Conservation (phyloP, 257 asterid species). For the Rauvolfia tetraphylla region DNA sequence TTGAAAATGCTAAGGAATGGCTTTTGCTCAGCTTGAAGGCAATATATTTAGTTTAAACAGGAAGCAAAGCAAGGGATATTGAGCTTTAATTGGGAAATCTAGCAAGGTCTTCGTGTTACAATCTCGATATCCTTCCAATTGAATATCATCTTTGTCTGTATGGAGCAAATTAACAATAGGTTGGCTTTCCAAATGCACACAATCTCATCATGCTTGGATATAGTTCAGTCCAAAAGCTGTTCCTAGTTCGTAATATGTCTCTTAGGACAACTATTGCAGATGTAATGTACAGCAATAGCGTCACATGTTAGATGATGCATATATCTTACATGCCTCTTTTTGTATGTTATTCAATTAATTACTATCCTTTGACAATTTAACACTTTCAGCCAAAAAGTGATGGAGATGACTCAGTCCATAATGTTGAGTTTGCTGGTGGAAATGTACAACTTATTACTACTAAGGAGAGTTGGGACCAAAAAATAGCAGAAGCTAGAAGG, state of each 20-base stretch:
- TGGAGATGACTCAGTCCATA: constrained; percentile 48
- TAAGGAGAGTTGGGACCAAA: constrained; percentile 82
- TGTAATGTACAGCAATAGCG: not conserved
- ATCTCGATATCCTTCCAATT: not conserved
- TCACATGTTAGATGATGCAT: not conserved
- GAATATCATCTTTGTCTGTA: not conserved
- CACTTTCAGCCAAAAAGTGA: constrained; percentile 34
- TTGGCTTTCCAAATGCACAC: not conserved
- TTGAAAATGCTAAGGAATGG: not conserved
- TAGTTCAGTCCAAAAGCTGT: not conserved
- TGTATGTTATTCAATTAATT: not conserved
- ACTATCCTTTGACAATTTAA: not conserved
- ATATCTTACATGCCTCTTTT: not conserved
- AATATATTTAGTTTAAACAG: not conserved
- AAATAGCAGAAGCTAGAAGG: constrained; percentile 56
- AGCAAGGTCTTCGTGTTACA: not conserved
- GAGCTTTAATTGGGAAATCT: too few species aligned
- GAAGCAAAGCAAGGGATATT: not conserved
- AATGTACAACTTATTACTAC: constrained; percentile 77
- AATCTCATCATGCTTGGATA: not conserved
- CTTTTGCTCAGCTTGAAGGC: not conserved
- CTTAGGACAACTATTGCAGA: not conserved
- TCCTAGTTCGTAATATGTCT: not conserved
- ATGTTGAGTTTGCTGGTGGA: constrained; percentile 70
- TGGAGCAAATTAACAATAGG: not conserved